Percentiles rank a stretch among this genome's conserved stretches.
These are phyloP conservation scores for Trichoderma asperellum DNA, from an alignment of 2,329 filamentous ascomycete genomes.

Conservation along the genomic window DNA sequence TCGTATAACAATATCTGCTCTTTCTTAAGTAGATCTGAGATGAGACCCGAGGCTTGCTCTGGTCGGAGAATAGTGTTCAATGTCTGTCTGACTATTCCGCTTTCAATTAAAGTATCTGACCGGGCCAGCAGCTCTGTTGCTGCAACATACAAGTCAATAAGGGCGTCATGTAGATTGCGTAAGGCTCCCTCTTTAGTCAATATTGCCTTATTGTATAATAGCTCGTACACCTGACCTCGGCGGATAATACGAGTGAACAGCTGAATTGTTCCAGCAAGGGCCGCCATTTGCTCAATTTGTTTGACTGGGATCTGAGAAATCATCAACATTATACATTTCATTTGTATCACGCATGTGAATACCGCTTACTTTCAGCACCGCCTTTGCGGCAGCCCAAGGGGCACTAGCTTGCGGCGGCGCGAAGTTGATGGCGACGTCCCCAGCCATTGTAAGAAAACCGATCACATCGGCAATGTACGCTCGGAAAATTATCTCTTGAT, in stretches of 20 bases:
- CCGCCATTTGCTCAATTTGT: constrained; percentile 14
- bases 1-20: neutral
- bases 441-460: constrained; percentile 10
- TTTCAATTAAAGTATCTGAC: neutral
- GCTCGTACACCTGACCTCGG: constrained; percentile 17
- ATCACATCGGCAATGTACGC: constrained; percentile 9
- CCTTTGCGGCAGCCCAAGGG: constrained; percentile 22
- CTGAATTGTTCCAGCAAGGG: constrained; percentile 9
- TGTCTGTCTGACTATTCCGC: neutral
- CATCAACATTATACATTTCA: too few species aligned
- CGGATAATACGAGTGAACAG: constrained; percentile 14
- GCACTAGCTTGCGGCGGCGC: constrained; percentile 17
- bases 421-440: neutral
- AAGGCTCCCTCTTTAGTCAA: neutral
- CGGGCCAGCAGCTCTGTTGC: constrained; percentile 16
- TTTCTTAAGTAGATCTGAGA: neutral
- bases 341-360: too few species aligned
- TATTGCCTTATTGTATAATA: neutral
- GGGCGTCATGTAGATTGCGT: neutral
- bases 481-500: constrained; percentile 5
- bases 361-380: constrained; percentile 1
- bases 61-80: constrained; percentile 5
- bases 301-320: constrained; percentile 23
- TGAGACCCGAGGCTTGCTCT: neutral
- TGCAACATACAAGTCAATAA: constrained; percentile 16